Conservation (phyloP, 164 flowering plant genomes). For the Umbilicus rupestris region DNA sequence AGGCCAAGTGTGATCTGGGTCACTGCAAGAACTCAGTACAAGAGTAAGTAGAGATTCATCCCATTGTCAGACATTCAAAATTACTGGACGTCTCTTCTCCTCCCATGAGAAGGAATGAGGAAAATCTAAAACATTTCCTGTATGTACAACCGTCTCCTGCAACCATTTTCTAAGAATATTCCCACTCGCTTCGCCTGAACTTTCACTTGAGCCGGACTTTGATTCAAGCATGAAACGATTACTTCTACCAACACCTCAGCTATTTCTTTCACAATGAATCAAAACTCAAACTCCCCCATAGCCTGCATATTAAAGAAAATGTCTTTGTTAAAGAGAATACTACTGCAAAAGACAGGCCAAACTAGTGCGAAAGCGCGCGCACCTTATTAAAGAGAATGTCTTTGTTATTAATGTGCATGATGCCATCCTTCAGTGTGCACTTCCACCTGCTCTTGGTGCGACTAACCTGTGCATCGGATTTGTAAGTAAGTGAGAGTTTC, state of each 20-base stretch:
- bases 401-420: slow-evolving; percentile 78
- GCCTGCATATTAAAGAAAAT: neutral
- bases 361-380: neutral
- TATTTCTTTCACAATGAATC: neutral
- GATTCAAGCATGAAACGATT: neutral
- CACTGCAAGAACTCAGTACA: no score
- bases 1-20: no score
- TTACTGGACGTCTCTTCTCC: no score
- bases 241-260: neutral
- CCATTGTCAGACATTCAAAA: no score
- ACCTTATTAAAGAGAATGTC: slow-evolving; percentile 94
- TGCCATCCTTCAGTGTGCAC: slow-evolving; percentile 89
- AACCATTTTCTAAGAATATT: no score
- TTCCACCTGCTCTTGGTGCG: slow-evolving; percentile 98
- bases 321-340: slow-evolving; percentile 20
- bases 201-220: neutral
- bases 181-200: no score
- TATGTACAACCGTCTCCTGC: no score
- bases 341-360: neutral
- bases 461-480: slow-evolving; percentile 47
- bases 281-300: slow-evolving; percentile 3
- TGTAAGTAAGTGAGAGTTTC: neutral
- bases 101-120: no score
- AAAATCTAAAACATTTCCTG: no score
- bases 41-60: no score